Conservation (phyloP, 2,329 filamentous ascomycete genomes). For the Diplodia seriata region DNA sequence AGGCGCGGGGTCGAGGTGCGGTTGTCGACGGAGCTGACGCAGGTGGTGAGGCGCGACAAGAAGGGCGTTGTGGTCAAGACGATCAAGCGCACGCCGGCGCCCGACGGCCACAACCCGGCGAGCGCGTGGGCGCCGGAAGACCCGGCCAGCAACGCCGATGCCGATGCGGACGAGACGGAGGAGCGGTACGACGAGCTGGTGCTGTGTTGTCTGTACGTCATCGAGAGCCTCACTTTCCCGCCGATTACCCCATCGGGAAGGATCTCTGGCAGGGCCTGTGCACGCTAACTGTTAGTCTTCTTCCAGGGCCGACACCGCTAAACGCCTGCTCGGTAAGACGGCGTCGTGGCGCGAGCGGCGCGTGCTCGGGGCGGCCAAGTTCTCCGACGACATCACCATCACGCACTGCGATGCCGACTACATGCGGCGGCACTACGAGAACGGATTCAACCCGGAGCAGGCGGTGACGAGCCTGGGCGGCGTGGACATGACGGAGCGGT, state of each 20-base stretch:
- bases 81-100: constrained; percentile 52
- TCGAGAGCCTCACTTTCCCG: neutral
- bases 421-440: constrained; percentile 73
- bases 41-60: constrained; percentile 59
- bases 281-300: neutral
- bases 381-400: constrained; percentile 74
- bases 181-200: constrained; percentile 70
- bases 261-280: neutral
- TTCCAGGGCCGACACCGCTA: constrained; percentile 59
- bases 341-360: constrained; percentile 68
- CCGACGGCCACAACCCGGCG: constrained; percentile 55
- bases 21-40: constrained; percentile 63
- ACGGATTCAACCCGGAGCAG: constrained; percentile 60
- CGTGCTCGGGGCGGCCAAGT: constrained; percentile 73
- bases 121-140: constrained; percentile 52
- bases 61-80: constrained; percentile 59
- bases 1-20: constrained; percentile 63
- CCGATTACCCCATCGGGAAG: neutral
- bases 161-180: constrained; percentile 50
- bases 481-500: constrained; percentile 51
- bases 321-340: constrained; percentile 64
- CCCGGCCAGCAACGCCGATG: constrained; percentile 48
- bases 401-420: constrained; percentile 71
- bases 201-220: constrained; percentile 62
- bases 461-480: constrained; percentile 51